These are phyloP conservation scores for Erodium chrysanthum DNA, from an alignment of 441 rosid species.

Conservation along the genomic window DNA sequence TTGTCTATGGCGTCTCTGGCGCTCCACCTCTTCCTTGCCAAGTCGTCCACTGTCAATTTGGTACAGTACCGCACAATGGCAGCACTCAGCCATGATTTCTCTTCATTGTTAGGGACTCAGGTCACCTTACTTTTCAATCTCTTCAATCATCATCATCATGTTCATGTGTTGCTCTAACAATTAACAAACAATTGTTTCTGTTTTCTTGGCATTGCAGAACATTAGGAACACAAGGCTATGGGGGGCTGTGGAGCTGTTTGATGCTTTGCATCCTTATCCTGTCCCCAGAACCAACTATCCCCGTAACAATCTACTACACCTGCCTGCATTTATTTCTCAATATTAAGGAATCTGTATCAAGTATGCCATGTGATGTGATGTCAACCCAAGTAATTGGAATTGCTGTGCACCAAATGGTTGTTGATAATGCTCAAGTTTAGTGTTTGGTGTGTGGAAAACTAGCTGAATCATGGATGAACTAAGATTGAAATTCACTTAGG, in stretches of 20 bases:
- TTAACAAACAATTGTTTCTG: neutral
- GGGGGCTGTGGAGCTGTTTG: conserved; percentile 65
- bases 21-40: conserved; percentile 71
- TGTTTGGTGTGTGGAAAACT: neutral
- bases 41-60: conserved; percentile 49
- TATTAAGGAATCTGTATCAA: neutral
- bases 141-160: neutral
- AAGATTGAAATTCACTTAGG: conserved; percentile 1
- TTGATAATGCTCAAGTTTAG: conserved; percentile 1
- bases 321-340: neutral
- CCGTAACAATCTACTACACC: conserved; percentile 36
- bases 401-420: neutral
- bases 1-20: conserved; percentile 70
- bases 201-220: conserved; percentile 31
- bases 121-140: conserved; percentile 22
- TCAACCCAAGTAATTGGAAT: neutral
- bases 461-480: neutral
- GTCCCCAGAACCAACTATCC: conserved; percentile 67
- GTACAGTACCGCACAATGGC: conserved; percentile 42
- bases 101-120: conserved; percentile 33
- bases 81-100: conserved; percentile 43
- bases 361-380: neutral
- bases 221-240: conserved; percentile 60
- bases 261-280: conserved; percentile 85
- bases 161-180: neutral